Conservation (phyloP, 352 stramenopile species). For the Globisporangium paddicum region DNA sequence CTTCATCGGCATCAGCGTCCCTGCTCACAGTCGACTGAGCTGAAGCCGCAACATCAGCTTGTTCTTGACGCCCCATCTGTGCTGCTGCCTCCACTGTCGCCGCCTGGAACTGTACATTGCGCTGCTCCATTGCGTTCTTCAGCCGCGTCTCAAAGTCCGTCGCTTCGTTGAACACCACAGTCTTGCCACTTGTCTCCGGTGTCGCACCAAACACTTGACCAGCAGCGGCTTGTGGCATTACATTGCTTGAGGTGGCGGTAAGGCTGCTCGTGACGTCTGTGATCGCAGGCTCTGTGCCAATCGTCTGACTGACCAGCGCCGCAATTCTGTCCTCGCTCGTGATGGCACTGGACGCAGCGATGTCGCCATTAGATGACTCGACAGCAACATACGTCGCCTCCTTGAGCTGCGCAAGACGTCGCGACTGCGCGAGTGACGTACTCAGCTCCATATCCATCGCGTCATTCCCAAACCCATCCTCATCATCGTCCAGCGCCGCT, state of each 20-base stretch:
- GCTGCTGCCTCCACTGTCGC: slow-evolving; percentile 8
- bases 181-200: slow-evolving; percentile 26
- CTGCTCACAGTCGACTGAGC: neutral
- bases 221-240: neutral
- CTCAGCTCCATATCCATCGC: slow-evolving; percentile 70
- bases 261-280: slow-evolving; percentile 9
- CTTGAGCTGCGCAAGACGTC: slow-evolving; percentile 46
- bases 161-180: slow-evolving; percentile 80
- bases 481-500: slow-evolving; percentile 21
- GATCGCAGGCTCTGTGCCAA: slow-evolving; percentile 20
- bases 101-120: slow-evolving; percentile 46
- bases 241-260: slow-evolving; percentile 4
- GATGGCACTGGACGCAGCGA: neutral
- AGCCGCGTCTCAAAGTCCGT: slow-evolving; percentile 80
- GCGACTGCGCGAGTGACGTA: slow-evolving; percentile 64
- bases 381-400: slow-evolving; percentile 4
- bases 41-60: neutral
- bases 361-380: neutral
- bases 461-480: slow-evolving; percentile 43
- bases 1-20: slow-evolving; percentile 23
- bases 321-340: slow-evolving; percentile 58
- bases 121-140: slow-evolving; percentile 72
- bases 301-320: slow-evolving; percentile 42
- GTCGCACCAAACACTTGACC: slow-evolving; percentile 50
- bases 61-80: neutral